These are phyloP conservation scores for Pachyrhizus erosus DNA, from an alignment of 306 rosid species.

Conservation along the genomic window DNA sequence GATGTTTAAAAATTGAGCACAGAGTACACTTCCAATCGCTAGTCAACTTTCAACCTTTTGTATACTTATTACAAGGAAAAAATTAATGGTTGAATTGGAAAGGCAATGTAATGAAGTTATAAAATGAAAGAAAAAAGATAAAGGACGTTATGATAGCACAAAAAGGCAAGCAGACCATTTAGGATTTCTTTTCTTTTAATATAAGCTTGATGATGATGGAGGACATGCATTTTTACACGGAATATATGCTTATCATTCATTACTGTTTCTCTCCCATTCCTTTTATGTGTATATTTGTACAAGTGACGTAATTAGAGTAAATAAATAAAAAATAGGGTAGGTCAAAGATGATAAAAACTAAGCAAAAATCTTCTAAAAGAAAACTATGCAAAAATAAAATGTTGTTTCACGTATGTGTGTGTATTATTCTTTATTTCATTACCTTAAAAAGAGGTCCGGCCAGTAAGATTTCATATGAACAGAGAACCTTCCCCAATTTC, in stretches of 20 bases:
- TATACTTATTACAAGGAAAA: neutral
- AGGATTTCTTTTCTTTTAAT: neutral
- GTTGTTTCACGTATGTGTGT: neutral
- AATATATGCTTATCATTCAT: neutral
- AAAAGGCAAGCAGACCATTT: neutral
- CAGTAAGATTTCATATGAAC: neutral
- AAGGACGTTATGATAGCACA: constrained; percentile 32
- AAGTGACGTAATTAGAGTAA: neutral
- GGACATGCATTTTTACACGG: constrained; percentile 12
- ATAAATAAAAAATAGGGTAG: neutral
- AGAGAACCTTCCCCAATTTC: neutral
- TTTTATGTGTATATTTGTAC: neutral
- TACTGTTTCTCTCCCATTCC: neutral
- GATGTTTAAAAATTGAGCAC: neutral
- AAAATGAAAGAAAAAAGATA: constrained; percentile 37
- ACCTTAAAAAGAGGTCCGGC: neutral
- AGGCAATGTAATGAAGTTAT: constrained; percentile 35
- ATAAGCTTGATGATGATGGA: constrained; percentile 22
- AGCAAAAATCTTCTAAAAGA: too few relatives aligned
- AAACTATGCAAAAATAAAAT: neutral
- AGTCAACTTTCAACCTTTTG: neutral
- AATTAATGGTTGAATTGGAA: constrained; percentile 14
- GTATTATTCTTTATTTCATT: neutral
- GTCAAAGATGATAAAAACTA: neutral
- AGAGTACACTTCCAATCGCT: neutral